phyloP scores from a whole-genome alignment of 768 basidiomycete genomes.

The Grammothele lineata region DNA sequence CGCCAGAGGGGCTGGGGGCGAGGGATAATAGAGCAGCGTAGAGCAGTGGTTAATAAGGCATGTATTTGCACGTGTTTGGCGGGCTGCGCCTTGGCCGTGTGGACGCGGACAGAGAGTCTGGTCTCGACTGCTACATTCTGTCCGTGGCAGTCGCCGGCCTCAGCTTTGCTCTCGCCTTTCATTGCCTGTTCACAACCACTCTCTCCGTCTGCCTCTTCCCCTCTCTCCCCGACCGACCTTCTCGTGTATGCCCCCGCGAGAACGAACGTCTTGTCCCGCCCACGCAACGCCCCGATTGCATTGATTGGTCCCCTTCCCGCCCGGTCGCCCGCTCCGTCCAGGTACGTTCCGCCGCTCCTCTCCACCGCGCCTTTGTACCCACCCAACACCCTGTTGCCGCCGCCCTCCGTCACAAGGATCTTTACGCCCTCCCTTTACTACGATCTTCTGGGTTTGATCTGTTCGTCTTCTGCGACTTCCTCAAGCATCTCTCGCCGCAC shows the following conservation, averaged over 20 bases:
- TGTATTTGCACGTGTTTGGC: constrained; percentile 2
- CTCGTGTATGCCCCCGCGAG: constrained; percentile 10
- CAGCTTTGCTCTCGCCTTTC: not conserved
- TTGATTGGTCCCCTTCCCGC: not conserved
- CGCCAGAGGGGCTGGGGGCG: too few species aligned
- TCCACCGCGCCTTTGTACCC: constrained; percentile 5
- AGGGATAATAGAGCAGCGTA: too few species aligned
- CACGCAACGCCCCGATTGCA: not conserved
- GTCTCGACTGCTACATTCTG: not conserved
- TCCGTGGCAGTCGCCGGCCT: not conserved
- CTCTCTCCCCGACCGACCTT: constrained; percentile 1
- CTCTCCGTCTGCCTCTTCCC: not conserved
- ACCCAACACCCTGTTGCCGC: not conserved
- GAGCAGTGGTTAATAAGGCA: constrained; percentile 4
- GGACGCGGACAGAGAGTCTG: too few species aligned
- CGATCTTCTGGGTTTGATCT: constrained; percentile 8
- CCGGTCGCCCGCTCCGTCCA: constrained; percentile 3
- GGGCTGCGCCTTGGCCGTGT: not conserved
- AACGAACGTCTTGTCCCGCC: not conserved
- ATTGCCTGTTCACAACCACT: not conserved
- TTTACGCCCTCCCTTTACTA: not conserved
- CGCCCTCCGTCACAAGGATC: not conserved
- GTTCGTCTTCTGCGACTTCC: constrained; percentile 9
- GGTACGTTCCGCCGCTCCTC: constrained; percentile 11
- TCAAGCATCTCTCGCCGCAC: constrained; percentile 5